Base-by-base conservation (phyloP, 1,284 basidiomycete genomes). In the Peniophora sp. region DNA sequence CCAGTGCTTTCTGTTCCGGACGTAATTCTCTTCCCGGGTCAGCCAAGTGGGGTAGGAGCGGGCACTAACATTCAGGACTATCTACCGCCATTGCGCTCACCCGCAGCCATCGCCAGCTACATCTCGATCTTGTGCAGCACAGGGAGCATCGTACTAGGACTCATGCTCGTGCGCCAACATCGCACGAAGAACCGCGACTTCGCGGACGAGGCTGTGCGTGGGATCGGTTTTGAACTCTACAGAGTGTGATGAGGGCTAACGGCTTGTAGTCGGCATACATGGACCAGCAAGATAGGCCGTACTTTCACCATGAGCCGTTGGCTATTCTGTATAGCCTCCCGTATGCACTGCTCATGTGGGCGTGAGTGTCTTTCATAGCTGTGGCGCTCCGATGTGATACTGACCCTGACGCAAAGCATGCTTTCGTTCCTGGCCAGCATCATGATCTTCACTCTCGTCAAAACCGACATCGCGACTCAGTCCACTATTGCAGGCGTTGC, bases 301-400 rank as follows among this genome's bases (percentile, higher is more conserved):
- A 47, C 15, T 59, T 66, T 23, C 67, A 69, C 2, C 54, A 68
- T 0, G 69, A 73, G 55, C 64, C 42, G 2, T 57, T 73, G n/a
- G 69, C 70, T 14, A 62, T 72, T 11, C 45, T 67, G 22, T 71
- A 68, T 50, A 65, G 67, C 49, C 53, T 73, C 0, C 70, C 71
- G 0, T 64, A 66, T 49, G 63, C 64, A 2, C 61, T 70, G 17
- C 58, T 71, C 11, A 60, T 71, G 58, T 71, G 70, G 71, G 66
- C 62, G 71, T 71, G 47, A 58, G 71, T 62, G 3, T 14, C 12
- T 24, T 10, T 53, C 22, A 45, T 41, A 48, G 5, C 39, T 12
- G 52, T 51, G 15, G 54, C 6, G n/a, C 23, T 41, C 41, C n/a
- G n/a, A n/a, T n/a, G n/a, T n/a, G 18, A 35, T 24, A 23, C 35